Evolutionary conservation across 2,329 filamentous ascomycete genomes (phyloP).

Genomic region (Endothia cerciana): DNA sequence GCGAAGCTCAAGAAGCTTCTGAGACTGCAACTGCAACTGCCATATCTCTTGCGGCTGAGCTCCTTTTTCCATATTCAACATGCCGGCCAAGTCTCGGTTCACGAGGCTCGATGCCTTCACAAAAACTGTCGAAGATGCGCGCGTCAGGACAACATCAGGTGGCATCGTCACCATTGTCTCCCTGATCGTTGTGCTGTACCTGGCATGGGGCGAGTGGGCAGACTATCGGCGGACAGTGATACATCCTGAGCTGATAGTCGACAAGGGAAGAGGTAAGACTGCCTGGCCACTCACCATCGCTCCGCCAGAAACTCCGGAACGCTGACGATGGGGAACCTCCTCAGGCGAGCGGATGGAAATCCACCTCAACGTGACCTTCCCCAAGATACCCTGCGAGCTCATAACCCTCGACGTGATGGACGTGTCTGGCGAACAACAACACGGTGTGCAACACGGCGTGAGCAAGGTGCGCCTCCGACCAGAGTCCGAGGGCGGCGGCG

Average conservation of each 20-base stretch:
- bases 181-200: constrained; percentile 82
- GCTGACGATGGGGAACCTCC: constrained; percentile 28
- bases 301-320: background rate
- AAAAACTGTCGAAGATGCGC: constrained; percentile 97
- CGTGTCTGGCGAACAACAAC: constrained; percentile 94
- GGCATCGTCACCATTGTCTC: constrained; percentile 94
- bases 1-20: constrained; percentile 6
- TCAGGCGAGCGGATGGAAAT: constrained; percentile 98
- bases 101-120: constrained; percentile 98
- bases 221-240: constrained; percentile 88
- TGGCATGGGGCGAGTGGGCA: constrained; percentile 93
- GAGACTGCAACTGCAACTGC: constrained; percentile 1
- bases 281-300: background rate
- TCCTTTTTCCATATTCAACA: constrained; percentile 42
- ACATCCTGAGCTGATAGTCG: constrained; percentile 90
- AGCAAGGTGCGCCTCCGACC: constrained; percentile 84
- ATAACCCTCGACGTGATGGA: constrained; percentile 99
- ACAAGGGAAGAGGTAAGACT: constrained; percentile 84
- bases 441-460: constrained; percentile 89
- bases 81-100: constrained; percentile 92
- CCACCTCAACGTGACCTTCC: constrained; percentile 95
- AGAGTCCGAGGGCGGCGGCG: constrained; percentile 72
- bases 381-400: constrained; percentile 90
- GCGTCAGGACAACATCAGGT: constrained; percentile 92
- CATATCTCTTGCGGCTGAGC: background rate